phyloP scores from a whole-genome alignment of 805 yeast species.

The Metschnikowia koreensis region DNA sequence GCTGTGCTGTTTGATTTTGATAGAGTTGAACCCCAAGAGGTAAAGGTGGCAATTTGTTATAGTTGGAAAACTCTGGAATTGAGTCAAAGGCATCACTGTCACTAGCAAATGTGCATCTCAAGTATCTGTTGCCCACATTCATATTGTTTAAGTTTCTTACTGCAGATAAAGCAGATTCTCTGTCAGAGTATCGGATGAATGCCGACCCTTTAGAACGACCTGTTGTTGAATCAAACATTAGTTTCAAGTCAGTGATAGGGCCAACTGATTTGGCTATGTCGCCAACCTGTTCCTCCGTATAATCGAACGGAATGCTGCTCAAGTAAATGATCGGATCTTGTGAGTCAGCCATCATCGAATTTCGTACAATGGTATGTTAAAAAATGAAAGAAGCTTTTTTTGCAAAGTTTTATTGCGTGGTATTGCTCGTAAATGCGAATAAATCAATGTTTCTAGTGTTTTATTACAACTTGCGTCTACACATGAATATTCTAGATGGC shows the following conservation, averaged over 20 bases:
- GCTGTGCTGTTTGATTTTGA: slow-evolving; percentile 40
- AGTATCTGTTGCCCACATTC: slow-evolving; percentile 64
- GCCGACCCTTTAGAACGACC: slow-evolving; percentile 92
- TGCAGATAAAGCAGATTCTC: slow-evolving; percentile 86
- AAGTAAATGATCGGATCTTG: slow-evolving; percentile 51
- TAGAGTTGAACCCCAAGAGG: slow-evolving; percentile 43
- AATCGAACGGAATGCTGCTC: slow-evolving; percentile 89
- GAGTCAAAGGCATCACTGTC: slow-evolving; percentile 33
- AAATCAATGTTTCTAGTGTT: too few relatives aligned
- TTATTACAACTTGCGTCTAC: too few relatives aligned
- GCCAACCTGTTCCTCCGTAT: slow-evolving; percentile 88
- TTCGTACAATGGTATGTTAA: background rate
- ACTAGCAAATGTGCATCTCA: slow-evolving; percentile 73
- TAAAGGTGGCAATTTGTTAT: slow-evolving; percentile 35
- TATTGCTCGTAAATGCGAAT: too few relatives aligned
- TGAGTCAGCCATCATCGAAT: slow-evolving; percentile 10
- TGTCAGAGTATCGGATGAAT: slow-evolving; percentile 76
- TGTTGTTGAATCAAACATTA: slow-evolving; percentile 82
- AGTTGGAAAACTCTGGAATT: slow-evolving; percentile 20
- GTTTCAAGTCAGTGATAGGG: slow-evolving; percentile 71
- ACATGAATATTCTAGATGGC: background rate
- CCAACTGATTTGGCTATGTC: slow-evolving; percentile 87
- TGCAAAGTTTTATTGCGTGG: background rate
- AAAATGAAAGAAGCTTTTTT: background rate
- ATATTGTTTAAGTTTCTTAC: slow-evolving; percentile 83